Base-by-base conservation (phyloP, 2,329 filamentous ascomycete species). In the Penicillium sp. region DNA sequence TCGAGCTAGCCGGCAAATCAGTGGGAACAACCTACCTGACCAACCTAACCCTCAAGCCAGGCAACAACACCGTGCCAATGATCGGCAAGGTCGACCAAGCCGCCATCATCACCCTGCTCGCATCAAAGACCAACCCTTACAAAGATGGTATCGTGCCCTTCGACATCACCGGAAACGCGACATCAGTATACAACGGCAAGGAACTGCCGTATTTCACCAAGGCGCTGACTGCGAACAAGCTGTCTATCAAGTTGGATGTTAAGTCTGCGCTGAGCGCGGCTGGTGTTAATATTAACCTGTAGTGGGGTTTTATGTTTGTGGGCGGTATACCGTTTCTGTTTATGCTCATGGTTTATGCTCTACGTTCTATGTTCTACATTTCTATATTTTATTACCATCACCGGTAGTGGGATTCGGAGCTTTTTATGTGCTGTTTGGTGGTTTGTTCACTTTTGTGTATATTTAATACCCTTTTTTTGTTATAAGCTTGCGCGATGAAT, bases 181-280 rank as follows among this genome's bases (percentile, higher is more conserved):
- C 76, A 44, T 66, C 81, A 39, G 21, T n/a, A 0, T 79, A 78
- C 57, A 69, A 81, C 42, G 82, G 81, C 3, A 58, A 81, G 64
- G 75, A 80, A 45, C 63, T 87, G 52, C 67, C 75, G 5, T 87
- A 86, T 64, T 86, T 81, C 63, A 79, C 81, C 59, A 70, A 75
- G 29, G 82, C 83, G 3, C 72, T 86, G 36, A 63, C 72, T 47
- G 70, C 74, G 15, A 83, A 82, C 47, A 74, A 69, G 2, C 68
- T 86, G 41, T 70, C 67, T 1, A 61, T 83, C 4, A 63, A 76
- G 19, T 63, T 86, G 73, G 76, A 85, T 61, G 68, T 80, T 12
- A 57, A 12, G 60, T n/a, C 68, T 58, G 69, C 73, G 25, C 49
- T 79, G 21, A 61, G 54, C 8, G 69, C 66, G 38, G 44, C 65